phyloP scores from a whole-genome alignment of 1,139 yeast species.

The Suhomyces wounanorum region DNA sequence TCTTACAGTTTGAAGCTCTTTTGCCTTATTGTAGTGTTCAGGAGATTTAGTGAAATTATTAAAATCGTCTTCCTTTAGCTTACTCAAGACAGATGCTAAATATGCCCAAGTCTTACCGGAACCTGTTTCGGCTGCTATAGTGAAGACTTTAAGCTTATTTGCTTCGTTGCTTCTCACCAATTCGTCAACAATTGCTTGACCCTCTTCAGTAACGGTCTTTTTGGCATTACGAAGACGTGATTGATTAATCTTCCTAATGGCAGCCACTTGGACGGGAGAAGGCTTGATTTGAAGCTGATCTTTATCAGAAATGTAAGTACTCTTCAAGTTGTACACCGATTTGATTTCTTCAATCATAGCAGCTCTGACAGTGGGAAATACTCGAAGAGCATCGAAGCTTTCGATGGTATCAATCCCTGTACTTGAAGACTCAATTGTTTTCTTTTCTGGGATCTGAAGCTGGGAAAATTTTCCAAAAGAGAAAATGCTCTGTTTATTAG shows the following conservation, averaged over 20 bases:
- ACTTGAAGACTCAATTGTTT: conserved; percentile 20
- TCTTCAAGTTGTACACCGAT: conserved; percentile 45
- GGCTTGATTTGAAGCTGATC: conserved; percentile 39
- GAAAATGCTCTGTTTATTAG: conserved; percentile 10
- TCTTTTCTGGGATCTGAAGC: conserved; percentile 20
- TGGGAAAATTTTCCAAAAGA: conserved; percentile 24
- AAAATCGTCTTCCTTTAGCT: conserved; percentile 58
- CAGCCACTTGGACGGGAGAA: conserved; percentile 48
- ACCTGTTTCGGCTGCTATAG: conserved; percentile 95
- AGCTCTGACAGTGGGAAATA: conserved; percentile 67
- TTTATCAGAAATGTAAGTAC: conserved; percentile 35
- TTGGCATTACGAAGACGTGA: conserved; percentile 24
- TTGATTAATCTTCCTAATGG: conserved; percentile 46
- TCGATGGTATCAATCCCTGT: conserved; percentile 38
- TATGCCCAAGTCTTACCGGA: conserved; percentile 96
- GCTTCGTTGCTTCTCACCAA: conserved; percentile 33
- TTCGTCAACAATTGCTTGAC: conserved; percentile 26
- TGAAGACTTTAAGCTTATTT: conserved; percentile 58
- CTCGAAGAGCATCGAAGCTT: conserved; percentile 62
- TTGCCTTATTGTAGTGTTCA: conserved; percentile 34
- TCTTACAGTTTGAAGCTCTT: conserved; percentile 50
- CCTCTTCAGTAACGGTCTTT: conserved; percentile 22
- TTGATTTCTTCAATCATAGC: conserved; percentile 63
- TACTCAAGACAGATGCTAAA: conserved; percentile 70
- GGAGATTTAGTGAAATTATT: conserved; percentile 27